These are phyloP conservation scores for Gryganskiella cystojenkinii DNA, from an alignment of 192 early-diverging fungal species.

Conservation along the genomic window DNA sequence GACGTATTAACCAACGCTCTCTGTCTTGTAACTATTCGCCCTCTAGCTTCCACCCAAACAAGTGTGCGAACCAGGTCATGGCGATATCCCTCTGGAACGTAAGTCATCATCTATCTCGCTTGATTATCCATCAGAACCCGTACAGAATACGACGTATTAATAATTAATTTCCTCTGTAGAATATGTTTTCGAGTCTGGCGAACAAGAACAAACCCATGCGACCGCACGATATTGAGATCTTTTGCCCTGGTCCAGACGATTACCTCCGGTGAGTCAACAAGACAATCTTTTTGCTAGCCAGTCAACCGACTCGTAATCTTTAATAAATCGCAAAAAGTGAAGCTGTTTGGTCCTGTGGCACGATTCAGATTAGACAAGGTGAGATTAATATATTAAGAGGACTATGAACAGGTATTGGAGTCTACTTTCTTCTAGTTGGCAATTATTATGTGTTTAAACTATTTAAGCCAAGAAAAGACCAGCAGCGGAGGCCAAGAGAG, in stretches of 20 bases:
- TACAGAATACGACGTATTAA: too few relatives aligned
- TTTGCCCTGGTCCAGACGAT: slow-evolving; percentile 54
- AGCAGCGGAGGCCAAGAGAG: slow-evolving; percentile 11
- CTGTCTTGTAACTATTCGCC: not conserved
- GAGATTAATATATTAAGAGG: not conserved
- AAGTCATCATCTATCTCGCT: slow-evolving; percentile 11
- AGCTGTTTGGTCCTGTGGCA: not conserved
- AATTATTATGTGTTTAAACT: too few relatives aligned
- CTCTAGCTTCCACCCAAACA: slow-evolving; percentile 66
- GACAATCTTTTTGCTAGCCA: not conserved
- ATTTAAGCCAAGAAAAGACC: slow-evolving; percentile 27
- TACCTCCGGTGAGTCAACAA: slow-evolving; percentile 42
- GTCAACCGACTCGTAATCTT: not conserved
- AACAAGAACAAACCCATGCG: slow-evolving; percentile 48
- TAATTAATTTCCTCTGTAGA: slow-evolving; percentile 33
- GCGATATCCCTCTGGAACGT: slow-evolving; percentile 65
- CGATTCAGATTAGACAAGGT: not conserved
- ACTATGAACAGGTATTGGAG: too few relatives aligned
- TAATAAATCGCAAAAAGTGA: not conserved
- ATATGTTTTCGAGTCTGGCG: slow-evolving; percentile 54
- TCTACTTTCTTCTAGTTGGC: too few relatives aligned
- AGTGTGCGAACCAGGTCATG: slow-evolving; percentile 66
- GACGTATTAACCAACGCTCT: not conserved
- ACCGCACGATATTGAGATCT: slow-evolving; percentile 45
- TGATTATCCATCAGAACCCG: not conserved